Percentiles rank a stretch among this genome's conserved stretches.
These are phyloP conservation scores for Wickerhamomyces sp. DNA, from an alignment of 1,139 yeast species.

Conservation along the genomic window DNA sequence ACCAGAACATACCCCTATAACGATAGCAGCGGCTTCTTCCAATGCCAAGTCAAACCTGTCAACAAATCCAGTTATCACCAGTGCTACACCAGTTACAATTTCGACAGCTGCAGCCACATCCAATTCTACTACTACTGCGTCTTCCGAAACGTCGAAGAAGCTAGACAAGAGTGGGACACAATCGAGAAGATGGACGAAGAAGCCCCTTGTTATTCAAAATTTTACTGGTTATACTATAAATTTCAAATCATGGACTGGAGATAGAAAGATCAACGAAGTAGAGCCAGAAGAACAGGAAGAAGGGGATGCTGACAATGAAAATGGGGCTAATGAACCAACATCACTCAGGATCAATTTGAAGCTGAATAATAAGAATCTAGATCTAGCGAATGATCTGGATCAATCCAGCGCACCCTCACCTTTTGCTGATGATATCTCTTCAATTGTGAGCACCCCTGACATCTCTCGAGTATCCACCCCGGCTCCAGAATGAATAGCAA, in stretches of 20 bases:
- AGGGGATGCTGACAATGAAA: neutral
- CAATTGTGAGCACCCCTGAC: conserved; percentile 14
- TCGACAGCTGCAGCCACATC: neutral
- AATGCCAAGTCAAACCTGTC: neutral
- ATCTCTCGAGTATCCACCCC: conserved; percentile 14
- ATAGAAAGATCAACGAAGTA: neutral
- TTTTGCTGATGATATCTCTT: conserved; percentile 11
- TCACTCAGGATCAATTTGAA: conserved; percentile 7
- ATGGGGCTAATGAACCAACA: conserved; percentile 1
- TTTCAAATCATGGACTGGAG: conserved; percentile 40
- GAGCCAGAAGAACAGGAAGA: neutral
- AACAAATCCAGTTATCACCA: neutral
- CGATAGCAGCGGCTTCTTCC: neutral
- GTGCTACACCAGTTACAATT: neutral
- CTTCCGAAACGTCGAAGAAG: conserved; percentile 11
- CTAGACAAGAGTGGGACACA: conserved; percentile 48
- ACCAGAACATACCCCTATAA: neutral
- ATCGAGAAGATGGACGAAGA: conserved; percentile 47
- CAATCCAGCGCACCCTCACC: conserved; percentile 16
- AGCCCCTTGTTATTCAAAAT: conserved; percentile 44
- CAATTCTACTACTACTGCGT: conserved; percentile 3
- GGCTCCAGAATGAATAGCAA: neutral
- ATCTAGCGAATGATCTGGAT: conserved; percentile 2
- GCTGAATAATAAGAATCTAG: conserved; percentile 12
- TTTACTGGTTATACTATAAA: conserved; percentile 54